Evolutionary conservation across 2,329 filamentous ascomycete species (phyloP).

Genomic region (Arthrobotrys conoides): DNA sequence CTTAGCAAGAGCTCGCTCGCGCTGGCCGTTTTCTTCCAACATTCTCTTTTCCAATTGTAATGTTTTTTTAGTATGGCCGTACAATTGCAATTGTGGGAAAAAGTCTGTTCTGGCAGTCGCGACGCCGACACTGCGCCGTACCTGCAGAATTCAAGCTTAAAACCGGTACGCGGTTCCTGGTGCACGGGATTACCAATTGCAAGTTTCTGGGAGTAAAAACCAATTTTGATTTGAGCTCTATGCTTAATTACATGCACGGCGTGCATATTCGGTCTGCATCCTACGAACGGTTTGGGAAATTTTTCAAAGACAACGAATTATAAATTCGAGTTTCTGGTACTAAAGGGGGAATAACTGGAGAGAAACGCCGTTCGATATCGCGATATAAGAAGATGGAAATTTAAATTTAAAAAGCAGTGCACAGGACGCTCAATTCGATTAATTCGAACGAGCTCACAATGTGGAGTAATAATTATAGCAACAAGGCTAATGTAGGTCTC

Average conservation of each 20-base stretch:
- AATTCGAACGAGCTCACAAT: neutral
- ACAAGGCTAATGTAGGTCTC: constrained; percentile 18
- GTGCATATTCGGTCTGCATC: constrained; percentile 52
- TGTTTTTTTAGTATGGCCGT: neutral
- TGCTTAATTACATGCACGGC: constrained; percentile 59
- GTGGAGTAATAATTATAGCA: constrained; percentile 19
- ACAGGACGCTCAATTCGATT: neutral
- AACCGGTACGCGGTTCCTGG: constrained; percentile 52
- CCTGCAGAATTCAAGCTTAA: constrained; percentile 20
- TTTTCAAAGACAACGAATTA: constrained; percentile 24
- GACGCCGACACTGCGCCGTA: neutral
- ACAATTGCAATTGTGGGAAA: neutral
- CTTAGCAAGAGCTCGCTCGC: constrained; percentile 33
- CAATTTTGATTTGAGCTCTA: constrained; percentile 33
- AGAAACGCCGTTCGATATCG: constrained; percentile 57
- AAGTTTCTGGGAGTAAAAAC: constrained; percentile 12
- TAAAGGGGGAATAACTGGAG: constrained; percentile 51
- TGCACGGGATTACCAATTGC: constrained; percentile 49
- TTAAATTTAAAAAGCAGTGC: neutral
- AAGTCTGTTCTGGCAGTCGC: neutral
- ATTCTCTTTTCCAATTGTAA: neutral
- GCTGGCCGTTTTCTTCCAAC: neutral
- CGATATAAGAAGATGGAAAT: constrained; percentile 16
- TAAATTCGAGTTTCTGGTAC: constrained; percentile 40
- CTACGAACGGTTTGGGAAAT: constrained; percentile 29